These are phyloP conservation scores for Solanum bukasovii DNA, from an alignment of 257 asterid genomes.

Conservation along the genomic window DNA sequence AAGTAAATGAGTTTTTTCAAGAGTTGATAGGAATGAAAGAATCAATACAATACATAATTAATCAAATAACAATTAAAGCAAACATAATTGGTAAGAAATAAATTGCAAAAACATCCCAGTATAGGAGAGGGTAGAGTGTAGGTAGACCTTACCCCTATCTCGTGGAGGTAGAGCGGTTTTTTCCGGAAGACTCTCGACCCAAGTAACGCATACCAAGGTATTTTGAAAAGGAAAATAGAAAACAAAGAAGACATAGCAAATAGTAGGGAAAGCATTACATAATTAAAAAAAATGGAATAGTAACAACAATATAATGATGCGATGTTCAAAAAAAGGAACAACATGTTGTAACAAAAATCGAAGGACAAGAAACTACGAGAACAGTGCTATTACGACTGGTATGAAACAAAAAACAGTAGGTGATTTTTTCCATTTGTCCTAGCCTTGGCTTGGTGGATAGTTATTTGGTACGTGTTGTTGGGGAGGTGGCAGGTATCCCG, in stretches of 20 bases:
- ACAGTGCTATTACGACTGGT: background rate
- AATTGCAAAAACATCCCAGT: background rate
- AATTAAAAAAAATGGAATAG: background rate
- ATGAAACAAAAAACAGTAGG: background rate
- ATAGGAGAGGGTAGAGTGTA: background rate
- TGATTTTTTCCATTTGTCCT: background rate
- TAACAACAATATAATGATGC: background rate
- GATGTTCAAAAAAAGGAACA: background rate
- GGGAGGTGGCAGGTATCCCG: background rate
- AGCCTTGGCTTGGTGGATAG: background rate
- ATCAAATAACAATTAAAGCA: background rate
- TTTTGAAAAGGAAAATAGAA: background rate
- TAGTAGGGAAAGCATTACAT: background rate
- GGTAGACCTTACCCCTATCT: background rate
- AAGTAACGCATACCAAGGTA: background rate
- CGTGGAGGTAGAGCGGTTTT: background rate
- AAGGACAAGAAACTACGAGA: background rate
- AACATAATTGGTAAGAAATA: background rate
- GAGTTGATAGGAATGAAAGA: background rate
- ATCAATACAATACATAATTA: background rate
- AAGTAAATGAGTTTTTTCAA: background rate
- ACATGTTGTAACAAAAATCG: background rate
- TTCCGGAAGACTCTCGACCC: background rate
- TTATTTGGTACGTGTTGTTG: background rate
- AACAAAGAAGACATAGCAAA: background rate